Evolutionary conservation across 768 basidiomycete genomes (phyloP).

Genomic region (Rhodosporidiobolus sp.): DNA sequence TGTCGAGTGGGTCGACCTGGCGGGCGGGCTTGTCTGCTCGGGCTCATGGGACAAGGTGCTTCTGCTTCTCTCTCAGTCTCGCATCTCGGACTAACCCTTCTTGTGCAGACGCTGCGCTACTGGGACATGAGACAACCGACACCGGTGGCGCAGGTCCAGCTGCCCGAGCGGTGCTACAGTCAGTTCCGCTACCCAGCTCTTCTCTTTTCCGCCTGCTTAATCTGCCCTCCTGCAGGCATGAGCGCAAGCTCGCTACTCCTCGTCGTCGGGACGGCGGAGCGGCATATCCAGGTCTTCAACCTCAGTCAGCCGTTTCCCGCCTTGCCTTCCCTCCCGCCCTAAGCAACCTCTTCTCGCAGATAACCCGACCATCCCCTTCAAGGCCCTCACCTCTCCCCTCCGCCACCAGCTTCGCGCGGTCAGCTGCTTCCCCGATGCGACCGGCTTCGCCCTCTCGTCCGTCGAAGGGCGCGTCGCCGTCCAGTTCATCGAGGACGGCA

Average conservation of each 20-base stretch:
- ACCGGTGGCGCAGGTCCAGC: slow-evolving; percentile 70
- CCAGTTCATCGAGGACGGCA: slow-evolving; percentile 58
- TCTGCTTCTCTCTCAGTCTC: neutral
- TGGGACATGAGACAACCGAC: slow-evolving; percentile 80
- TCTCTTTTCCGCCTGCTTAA: neutral
- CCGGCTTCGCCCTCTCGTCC: slow-evolving; percentile 51
- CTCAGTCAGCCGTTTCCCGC: slow-evolving; percentile 50
- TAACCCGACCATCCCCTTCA: slow-evolving; percentile 61
- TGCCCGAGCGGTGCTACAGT: slow-evolving; percentile 85
- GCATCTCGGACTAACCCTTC: neutral
- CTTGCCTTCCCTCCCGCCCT: neutral
- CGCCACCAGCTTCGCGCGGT: slow-evolving; percentile 88
- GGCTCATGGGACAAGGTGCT: slow-evolving; percentile 94
- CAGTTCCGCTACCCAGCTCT: slow-evolving; percentile 73
- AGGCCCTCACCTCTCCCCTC: slow-evolving; percentile 63
- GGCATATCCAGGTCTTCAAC: slow-evolving; percentile 84
- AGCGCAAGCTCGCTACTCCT: slow-evolving; percentile 30
- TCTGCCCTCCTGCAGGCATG: slow-evolving; percentile 14
- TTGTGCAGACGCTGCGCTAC: slow-evolving; percentile 58
- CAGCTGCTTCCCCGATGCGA: slow-evolving; percentile 49
- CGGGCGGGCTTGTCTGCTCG: slow-evolving; percentile 57
- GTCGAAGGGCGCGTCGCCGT: slow-evolving; percentile 77
- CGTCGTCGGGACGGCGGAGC: slow-evolving; percentile 88
- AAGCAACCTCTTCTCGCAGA: slow-evolving; percentile 35
- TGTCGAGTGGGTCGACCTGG: slow-evolving; percentile 32